These are phyloP conservation scores for Aspergillus sp. DNA, from an alignment of 2,329 filamentous ascomycete species.

Conservation along the genomic window DNA sequence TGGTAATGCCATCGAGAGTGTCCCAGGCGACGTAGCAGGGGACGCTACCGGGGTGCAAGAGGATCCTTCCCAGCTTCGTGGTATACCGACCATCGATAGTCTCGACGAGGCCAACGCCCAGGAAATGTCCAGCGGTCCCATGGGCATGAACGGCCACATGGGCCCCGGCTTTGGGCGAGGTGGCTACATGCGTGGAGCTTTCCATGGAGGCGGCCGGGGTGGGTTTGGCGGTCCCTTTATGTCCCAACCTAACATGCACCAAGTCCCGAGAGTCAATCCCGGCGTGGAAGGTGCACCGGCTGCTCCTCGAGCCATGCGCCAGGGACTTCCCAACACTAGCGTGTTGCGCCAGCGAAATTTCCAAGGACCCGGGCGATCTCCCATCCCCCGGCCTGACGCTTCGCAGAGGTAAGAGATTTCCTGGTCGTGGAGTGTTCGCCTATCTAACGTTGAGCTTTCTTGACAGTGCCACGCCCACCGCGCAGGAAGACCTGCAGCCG, in stretches of 20 bases:
- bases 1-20: constrained; percentile 14
- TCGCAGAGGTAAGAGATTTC: constrained; percentile 30
- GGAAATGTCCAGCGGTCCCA: constrained; percentile 30
- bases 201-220: constrained; percentile 27
- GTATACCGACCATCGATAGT: constrained; percentile 33
- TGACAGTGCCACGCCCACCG: constrained; percentile 26
- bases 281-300: constrained; percentile 73
- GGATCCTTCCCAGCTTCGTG: constrained; percentile 23
- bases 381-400: constrained; percentile 19
- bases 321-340: constrained; percentile 80
- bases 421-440: not conserved
- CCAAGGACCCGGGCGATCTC: constrained; percentile 33
- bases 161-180: constrained; percentile 41
- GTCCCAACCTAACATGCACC: constrained; percentile 30
- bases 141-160: constrained; percentile 25
- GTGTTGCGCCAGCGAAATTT: constrained; percentile 62
- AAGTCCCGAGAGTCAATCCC: constrained; percentile 50
- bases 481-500: constrained; percentile 34
- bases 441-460: constrained; percentile 14
- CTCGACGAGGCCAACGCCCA: constrained; percentile 25
- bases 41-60: constrained; percentile 13
- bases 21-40: constrained; percentile 13
- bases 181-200: constrained; percentile 43
- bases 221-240: constrained; percentile 48
- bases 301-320: constrained; percentile 91